Percentiles rank a stretch among this genome's conserved stretches.
Conservation (phyloP, 2,329 filamentous ascomycete genomes). For the Dactylonectria macrodidyma region DNA sequence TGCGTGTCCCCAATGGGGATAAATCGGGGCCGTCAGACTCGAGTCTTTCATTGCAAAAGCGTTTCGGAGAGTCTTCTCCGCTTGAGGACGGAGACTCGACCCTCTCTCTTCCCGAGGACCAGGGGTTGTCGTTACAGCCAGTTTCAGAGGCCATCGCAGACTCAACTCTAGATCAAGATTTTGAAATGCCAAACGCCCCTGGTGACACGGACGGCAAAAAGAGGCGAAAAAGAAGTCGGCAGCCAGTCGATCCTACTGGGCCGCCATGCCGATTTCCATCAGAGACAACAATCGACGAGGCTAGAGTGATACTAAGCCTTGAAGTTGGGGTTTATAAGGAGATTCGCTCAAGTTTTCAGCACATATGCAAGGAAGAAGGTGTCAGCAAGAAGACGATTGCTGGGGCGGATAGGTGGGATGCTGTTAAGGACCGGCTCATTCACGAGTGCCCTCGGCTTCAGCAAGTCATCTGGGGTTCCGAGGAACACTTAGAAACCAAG, state of each 20-base stretch:
- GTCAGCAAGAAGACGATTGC: slow-evolving; percentile 84
- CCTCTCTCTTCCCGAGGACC: slow-evolving; percentile 24
- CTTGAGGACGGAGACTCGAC: slow-evolving; percentile 26
- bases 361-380: slow-evolving; percentile 76
- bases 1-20: slow-evolving; percentile 74
- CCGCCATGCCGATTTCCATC: slow-evolving; percentile 84
- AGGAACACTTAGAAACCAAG: slow-evolving; percentile 72
- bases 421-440: slow-evolving; percentile 77
- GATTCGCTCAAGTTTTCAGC: slow-evolving; percentile 77
- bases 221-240: slow-evolving; percentile 76
- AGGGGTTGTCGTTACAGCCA: slow-evolving; percentile 9
- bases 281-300: slow-evolving; percentile 86
- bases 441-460: slow-evolving; percentile 76
- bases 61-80: neutral
- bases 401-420: slow-evolving; percentile 81
- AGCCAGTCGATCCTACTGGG: slow-evolving; percentile 77
- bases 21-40: slow-evolving; percentile 55
- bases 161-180: neutral
- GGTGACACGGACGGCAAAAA: slow-evolving; percentile 53
- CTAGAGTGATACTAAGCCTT: slow-evolving; percentile 78
- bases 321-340: slow-evolving; percentile 75
- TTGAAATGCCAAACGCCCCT: slow-evolving; percentile 15
- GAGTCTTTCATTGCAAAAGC: slow-evolving; percentile 22
- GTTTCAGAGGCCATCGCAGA: slow-evolving; percentile 5
- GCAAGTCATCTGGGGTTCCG: slow-evolving; percentile 70